Conservation (phyloP, 73 alveolate species). For the Halteria grandinella region DNA sequence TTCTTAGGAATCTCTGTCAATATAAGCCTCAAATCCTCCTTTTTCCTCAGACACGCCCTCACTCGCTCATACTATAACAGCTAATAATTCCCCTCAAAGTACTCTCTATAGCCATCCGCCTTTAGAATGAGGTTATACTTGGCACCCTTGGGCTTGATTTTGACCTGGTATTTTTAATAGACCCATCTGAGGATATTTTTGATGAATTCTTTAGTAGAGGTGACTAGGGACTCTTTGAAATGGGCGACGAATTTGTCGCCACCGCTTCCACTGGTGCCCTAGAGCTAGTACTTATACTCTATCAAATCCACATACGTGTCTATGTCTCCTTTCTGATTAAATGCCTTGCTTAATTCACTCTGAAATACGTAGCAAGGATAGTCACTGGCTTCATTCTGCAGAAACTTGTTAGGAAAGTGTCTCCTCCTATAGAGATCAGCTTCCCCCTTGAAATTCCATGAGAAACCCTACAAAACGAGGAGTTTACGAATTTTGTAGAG, state of each 20-base stretch:
- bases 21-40: constrained; percentile 46
- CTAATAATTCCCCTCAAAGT: constrained; percentile 86
- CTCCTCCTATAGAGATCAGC: constrained; percentile 69
- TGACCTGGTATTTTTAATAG: constrained; percentile 30
- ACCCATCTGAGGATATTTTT: constrained; percentile 72
- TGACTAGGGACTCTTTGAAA: constrained; percentile 74
- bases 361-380: constrained; percentile 68
- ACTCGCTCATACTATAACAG: constrained; percentile 86
- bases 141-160: constrained; percentile 55
- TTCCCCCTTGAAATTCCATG: constrained; percentile 61
- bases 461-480: constrained; percentile 48
- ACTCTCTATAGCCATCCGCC: constrained; percentile 88
- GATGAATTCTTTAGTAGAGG: constrained; percentile 81
- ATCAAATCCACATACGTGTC: constrained; percentile 63
- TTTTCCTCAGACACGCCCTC: constrained; percentile 80
- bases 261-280: background rate
- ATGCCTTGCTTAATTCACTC: constrained; percentile 85
- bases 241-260: constrained; percentile 34
- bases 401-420: constrained; percentile 62
- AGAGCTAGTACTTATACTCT: constrained; percentile 56
- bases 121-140: constrained; percentile 70
- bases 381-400: constrained; percentile 63
- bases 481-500: constrained; percentile 50
- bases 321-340: constrained; percentile 66
- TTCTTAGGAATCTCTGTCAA: constrained; percentile 66